Base-by-base conservation (phyloP, 495 filamentous ascomycete species). In the Podospora pseudoanserina region DNA sequence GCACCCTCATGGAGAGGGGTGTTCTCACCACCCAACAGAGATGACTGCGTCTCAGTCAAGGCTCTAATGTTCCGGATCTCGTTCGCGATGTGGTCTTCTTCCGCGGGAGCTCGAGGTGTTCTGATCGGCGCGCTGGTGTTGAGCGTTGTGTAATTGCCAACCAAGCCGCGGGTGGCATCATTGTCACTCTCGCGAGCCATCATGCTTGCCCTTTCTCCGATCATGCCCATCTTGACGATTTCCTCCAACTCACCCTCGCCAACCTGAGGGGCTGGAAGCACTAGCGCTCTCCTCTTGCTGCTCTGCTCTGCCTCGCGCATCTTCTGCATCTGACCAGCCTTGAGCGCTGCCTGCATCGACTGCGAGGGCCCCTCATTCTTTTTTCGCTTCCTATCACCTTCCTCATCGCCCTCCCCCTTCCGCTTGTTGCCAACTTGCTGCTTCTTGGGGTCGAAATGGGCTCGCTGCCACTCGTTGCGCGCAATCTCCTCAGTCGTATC, bases 191-290 rank as follows among this genome's bases (percentile, higher is more conserved):
- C 88, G 13, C 86, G 86, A 26, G 90, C 91, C 74, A 91, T 76
- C 61, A 84, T 82, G 74, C 88, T 92, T n/a, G 94, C 95, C 68
- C 89, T 90, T 71, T 97, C 93, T 49, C 93, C 95, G 61, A 92
- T 87, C 89, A 97, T 90, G 30, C 95, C 96, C 93, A 97, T 96
- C 79, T 99, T 99, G 58, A 99, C 93, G 75, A 99, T 97, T 74
- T 97, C 93, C 75, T 99, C 95, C 71, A 99, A 85, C 78, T 99
- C 95, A 39, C 87, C 83, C 71, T 98, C 95, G 75, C 90, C 88
- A 65, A 99, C 93, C 80, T 99, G 95, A 20, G 95, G 95, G 4
- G 89, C 82, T 11, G 95, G 95, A 53, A 99, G 82, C 49, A 88
- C 86, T 58, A 99, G 83, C 19, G 88, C 79, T 65, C 92, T 85